Base-by-base conservation (phyloP, 345 rosid genomes). In the Sonneratia caseolaris region DNA sequence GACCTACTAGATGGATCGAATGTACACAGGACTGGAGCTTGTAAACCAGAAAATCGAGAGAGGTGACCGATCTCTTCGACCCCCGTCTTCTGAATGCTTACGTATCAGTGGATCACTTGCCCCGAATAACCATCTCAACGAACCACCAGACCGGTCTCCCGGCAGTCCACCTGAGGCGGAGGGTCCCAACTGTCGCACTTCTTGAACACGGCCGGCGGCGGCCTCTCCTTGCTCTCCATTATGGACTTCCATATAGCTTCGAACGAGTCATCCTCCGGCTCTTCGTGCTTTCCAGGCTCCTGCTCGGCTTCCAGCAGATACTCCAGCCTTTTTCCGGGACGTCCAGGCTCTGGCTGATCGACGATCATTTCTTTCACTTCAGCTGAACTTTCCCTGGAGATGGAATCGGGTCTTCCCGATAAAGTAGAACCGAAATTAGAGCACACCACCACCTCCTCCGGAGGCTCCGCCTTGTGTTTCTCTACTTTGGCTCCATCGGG, bases 221-320 rank as follows among this genome's bases (percentile, higher is more conserved):
- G 22, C 68, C 57, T 76, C 61, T 71, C 79, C 66, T 79, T 56
- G 32, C 76, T 81, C 59, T 83, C 87, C 76, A 75, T 84, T 12
- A 87, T 84, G 72, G 71, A 35, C 62, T 64, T 83, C 88, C 91
- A 87, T 4, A 84, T 69, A 6, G 77, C 80, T 62, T 87, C 91
- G 59, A 85, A 37, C 16, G 82, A 66, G 37, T 67, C 73, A 13
- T 51, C 45, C 45, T 42, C 45, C 45, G 42, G 69, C 45, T 75
- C 73, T 5, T 74, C 69, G 36, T 38, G 48, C 24, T 37, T 37
- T n/a, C 19, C 8, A 12, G 48, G 37, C 16, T n/a, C 80, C n/a
- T 56, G 70, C 42, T 76, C 72, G 43, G 24, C 64, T 1, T 73
- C 68, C 10, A 49, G 37, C 49, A 42, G 37, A 14, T 40, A 8